Evolutionary conservation across 768 basidiomycete species (phyloP).

Genomic region (Mycena crocata): DNA sequence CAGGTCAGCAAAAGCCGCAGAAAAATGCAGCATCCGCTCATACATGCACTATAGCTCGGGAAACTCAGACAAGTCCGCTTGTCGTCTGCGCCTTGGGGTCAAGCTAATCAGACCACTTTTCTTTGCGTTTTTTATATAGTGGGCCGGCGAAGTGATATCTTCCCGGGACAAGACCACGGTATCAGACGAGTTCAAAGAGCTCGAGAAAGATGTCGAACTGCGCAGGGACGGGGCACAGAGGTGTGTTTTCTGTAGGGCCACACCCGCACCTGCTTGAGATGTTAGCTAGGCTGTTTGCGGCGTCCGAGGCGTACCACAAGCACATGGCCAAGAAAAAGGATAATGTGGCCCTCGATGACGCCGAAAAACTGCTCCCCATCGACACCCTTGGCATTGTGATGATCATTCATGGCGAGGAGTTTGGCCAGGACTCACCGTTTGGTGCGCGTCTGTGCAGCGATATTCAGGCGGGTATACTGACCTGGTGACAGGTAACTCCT

Average conservation of each 20-base stretch:
- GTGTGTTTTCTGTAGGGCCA: constrained; percentile 54
- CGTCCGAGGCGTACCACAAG: constrained; percentile 78
- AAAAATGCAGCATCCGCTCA: neutral
- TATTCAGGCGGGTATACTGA: neutral
- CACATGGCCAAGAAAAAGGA: constrained; percentile 82
- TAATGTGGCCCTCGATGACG: constrained; percentile 68
- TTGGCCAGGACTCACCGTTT: constrained; percentile 80
- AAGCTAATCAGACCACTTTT: constrained; percentile 48
- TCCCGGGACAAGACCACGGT: constrained; percentile 83
- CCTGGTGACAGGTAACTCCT: constrained; percentile 65
- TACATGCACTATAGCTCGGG: constrained; percentile 65
- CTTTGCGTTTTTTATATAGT: constrained; percentile 58
- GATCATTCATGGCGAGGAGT: constrained; percentile 87
- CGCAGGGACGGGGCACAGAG: constrained; percentile 77
- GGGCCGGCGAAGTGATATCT: constrained; percentile 92
- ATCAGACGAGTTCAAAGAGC: constrained; percentile 82
- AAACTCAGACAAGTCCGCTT: constrained; percentile 78
- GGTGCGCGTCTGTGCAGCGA: constrained; percentile 49
- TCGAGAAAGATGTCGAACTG: constrained; percentile 88
- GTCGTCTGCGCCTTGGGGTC: constrained; percentile 19
- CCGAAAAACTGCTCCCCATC: constrained; percentile 79
- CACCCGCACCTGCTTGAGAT: neutral
- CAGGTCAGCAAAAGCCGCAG: constrained; percentile 11
- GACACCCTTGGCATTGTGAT: constrained; percentile 88
- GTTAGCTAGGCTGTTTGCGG: constrained; percentile 69